Conservation (phyloP, 805 yeast species). For the Metschnikowia kofuensis region DNA sequence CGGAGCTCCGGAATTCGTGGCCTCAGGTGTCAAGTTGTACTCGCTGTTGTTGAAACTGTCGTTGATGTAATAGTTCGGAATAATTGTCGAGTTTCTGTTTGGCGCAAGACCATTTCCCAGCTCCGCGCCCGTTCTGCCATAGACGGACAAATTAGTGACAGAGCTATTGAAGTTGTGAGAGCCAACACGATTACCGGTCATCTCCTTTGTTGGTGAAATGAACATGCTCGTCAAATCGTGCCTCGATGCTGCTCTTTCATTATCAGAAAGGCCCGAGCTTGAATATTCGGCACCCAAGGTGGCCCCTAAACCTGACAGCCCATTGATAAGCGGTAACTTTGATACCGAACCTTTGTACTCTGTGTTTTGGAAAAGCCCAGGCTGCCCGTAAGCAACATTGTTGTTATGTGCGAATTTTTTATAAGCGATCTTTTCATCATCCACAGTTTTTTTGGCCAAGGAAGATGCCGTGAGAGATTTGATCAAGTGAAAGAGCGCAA, state of each 20-base stretch:
- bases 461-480: constrained; percentile 48
- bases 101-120: constrained; percentile 20
- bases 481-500: constrained; percentile 51
- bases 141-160: constrained; percentile 16
- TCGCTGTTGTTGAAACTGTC: constrained; percentile 36
- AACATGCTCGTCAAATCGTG: constrained; percentile 52
- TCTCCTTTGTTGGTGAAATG: constrained; percentile 78
- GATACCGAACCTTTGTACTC: constrained; percentile 25
- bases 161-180: constrained; percentile 25
- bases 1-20: background rate
- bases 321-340: constrained; percentile 33
- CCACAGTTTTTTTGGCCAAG: constrained; percentile 46
- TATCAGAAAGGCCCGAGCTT: constrained; percentile 1
- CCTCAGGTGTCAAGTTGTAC: constrained; percentile 17
- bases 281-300: constrained; percentile 25
- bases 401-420: constrained; percentile 32
- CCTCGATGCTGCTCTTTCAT: constrained; percentile 23
- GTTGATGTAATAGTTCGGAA: constrained; percentile 40
- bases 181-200: constrained; percentile 43
- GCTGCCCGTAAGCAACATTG: constrained; percentile 27
- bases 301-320: constrained; percentile 21
- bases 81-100: constrained; percentile 28
- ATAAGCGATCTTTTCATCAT: constrained; percentile 29
- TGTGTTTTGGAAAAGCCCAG: constrained; percentile 3
- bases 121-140: constrained; percentile 18